These are phyloP conservation scores for Nothophoma quercina DNA, from an alignment of 2,329 filamentous ascomycete species.

Conservation along the genomic window DNA sequence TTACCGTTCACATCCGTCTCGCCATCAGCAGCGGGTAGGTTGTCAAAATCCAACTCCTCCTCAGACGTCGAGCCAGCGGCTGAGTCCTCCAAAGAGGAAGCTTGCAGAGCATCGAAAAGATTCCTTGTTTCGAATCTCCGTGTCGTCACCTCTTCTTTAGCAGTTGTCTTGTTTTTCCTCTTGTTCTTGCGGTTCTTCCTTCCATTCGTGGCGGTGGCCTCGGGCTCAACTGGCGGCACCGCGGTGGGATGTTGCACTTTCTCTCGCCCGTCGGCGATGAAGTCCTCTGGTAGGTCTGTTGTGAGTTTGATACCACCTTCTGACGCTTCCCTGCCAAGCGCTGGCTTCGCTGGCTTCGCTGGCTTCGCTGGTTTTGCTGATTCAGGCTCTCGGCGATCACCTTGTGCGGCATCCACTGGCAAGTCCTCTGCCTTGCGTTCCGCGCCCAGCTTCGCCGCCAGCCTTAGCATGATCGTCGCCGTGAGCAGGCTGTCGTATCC, in stretches of 20 bases:
- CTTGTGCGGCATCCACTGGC: too few relatives aligned
- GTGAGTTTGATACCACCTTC: constrained; percentile 13
- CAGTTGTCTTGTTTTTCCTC: constrained; percentile 18
- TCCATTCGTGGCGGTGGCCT: background rate
- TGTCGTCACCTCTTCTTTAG: background rate
- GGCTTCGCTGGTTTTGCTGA: background rate
- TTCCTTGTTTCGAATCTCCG: constrained; percentile 34
- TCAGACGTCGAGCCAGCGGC: constrained; percentile 4
- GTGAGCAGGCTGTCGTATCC: constrained; percentile 70
- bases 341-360: background rate
- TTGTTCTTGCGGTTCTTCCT: constrained; percentile 22
- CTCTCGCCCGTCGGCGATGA: constrained; percentile 25
- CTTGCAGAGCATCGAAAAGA: constrained; percentile 30
- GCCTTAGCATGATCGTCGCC: constrained; percentile 64
- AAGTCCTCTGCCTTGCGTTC: constrained; percentile 29
- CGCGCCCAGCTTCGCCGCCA: constrained; percentile 61
- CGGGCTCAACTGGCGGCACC: constrained; percentile 14
- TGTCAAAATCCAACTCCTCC: constrained; percentile 13
- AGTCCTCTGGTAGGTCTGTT: constrained; percentile 1
- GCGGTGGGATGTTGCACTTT: constrained; percentile 24
- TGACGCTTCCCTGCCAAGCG: constrained; percentile 1
- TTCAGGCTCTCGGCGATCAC: background rate
- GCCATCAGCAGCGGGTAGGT: background rate
- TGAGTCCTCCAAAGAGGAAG: background rate
- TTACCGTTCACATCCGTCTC: background rate